phyloP scores from a whole-genome alignment of 345 rosid genomes.

The Crucihimalaya himalaica region DNA sequence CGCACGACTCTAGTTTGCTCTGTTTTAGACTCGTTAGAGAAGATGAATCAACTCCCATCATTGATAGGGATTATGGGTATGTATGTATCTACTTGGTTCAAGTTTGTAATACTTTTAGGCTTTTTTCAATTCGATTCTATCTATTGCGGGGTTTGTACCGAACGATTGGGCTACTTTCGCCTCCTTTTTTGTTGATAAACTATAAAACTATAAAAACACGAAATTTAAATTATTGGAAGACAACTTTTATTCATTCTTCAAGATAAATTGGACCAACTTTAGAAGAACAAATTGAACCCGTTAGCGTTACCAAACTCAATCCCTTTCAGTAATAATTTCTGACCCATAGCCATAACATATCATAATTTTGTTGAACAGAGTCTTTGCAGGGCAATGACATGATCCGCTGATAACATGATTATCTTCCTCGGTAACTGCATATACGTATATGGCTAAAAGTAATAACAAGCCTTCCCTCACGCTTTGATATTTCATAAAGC shows the following conservation, averaged over 20 bases:
- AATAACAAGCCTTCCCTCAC: neutral
- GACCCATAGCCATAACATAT: neutral
- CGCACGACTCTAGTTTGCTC: too few species aligned
- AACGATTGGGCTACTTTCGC: too few species aligned
- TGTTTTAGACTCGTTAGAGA: neutral
- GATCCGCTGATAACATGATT: too few species aligned
- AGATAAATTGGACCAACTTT: neutral
- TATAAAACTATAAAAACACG: neutral
- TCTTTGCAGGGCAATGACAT: too few species aligned
- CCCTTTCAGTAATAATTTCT: neutral
- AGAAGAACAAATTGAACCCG: neutral
- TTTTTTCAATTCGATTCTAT: neutral
- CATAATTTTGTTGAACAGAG: neutral
- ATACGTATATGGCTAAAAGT: neutral
- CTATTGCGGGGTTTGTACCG: too few species aligned
- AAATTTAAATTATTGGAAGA: neutral
- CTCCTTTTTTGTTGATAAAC: neutral
- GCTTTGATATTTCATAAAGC: constrained; percentile 9
- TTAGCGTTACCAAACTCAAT: neutral
- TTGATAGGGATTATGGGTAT: neutral
- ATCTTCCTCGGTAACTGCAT: neutral
- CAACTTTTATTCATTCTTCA: neutral
- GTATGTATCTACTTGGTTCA: neutral
- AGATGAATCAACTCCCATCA: neutral
- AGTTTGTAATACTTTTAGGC: neutral